Percentiles rank a stretch among this genome's conserved stretches.
Evolutionary conservation across 2,329 filamentous ascomycete species (phyloP).

Genomic region (Penicillium fuscoglaucum): DNA sequence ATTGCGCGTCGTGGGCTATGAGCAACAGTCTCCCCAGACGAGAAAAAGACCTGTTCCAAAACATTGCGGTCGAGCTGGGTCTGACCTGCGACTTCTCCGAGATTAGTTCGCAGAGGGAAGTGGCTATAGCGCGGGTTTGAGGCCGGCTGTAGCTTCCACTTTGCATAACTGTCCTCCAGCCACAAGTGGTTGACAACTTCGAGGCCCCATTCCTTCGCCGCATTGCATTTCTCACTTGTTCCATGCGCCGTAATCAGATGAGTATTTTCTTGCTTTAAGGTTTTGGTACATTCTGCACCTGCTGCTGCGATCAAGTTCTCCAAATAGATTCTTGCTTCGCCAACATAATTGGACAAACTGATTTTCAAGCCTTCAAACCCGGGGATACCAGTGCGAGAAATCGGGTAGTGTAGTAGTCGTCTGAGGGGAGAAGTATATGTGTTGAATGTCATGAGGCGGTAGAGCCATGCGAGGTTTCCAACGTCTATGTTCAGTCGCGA

Average conservation of each 20-base stretch:
- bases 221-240: conserved; percentile 88
- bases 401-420: conserved; percentile 84
- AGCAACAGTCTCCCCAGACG: conserved; percentile 31
- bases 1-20: conserved; percentile 30
- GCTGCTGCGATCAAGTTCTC: conserved; percentile 85
- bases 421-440: conserved; percentile 82
- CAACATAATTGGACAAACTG: conserved; percentile 93
- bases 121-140: conserved; percentile 76
- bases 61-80: conserved; percentile 75
- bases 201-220: conserved; percentile 89
- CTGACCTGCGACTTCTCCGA: conserved; percentile 89
- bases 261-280: conserved; percentile 91
- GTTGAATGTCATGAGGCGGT: conserved; percentile 84
- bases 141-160: conserved; percentile 72
- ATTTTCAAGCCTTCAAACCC: conserved; percentile 77
- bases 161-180: conserved; percentile 96
- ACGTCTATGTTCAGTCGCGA: conserved; percentile 78
- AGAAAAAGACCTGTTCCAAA: conserved; percentile 68
- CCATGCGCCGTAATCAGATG: conserved; percentile 90
- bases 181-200: conserved; percentile 91
- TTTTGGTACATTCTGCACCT: conserved; percentile 89
- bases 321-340: conserved; percentile 87
- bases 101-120: conserved; percentile 85
- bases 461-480: conserved; percentile 91
- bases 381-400: conserved; percentile 72